Evolutionary conservation across 2,329 filamentous ascomycete genomes (phyloP), one percentile per base, ranked within the genome.

Genomic region (Thielaviopsis punctulata): DNA sequence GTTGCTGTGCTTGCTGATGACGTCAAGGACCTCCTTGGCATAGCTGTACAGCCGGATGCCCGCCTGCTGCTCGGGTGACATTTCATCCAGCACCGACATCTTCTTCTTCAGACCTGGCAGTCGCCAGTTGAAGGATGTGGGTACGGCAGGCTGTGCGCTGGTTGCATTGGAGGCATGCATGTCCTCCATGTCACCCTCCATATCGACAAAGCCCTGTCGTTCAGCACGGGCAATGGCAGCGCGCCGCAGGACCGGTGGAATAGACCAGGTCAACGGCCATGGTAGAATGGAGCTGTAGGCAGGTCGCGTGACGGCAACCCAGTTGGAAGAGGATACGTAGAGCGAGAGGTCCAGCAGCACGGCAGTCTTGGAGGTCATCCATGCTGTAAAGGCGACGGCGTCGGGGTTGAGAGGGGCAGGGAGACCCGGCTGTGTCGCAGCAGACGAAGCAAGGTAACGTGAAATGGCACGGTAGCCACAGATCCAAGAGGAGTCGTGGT

Each of bases 301-400:
- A 2, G 87, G 85, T 15, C 87, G 80, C 3, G 88, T 95, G 48
- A 75, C 69, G 44, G 74, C 70, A 52, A 80, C 73, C 76, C 92
- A 98, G 69, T 96, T 95, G 57, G 87, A 79, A 53, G 83, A 86
- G 27, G 88, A 92, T 57, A 92, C 84, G 65, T 93, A 96, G 59
- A 96, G 81, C 49, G 82, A 89, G 53, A 95, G 79, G 60, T 93
- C 85, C 60, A 95, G 65, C 55, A 96, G 76, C 27, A 83, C 79
- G 48, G 81, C 79, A n/a, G 83, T 86, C 54, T 82, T 80, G 23
- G 80, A 76, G 62, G 80, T 73, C 58, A 95, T 69, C 65, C 89
- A 89, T 56, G 85, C 76, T 33, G 77, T 71, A 66, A 75, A 73
- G 56, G 71, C 78, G 57, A 70, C 61, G 47, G 62, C 58, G 59